Percentiles rank a stretch among this genome's conserved stretches.
These are phyloP conservation scores for Urostyla sp. DNA, from an alignment of 73 alveolate genomes.

Conservation along the genomic window DNA sequence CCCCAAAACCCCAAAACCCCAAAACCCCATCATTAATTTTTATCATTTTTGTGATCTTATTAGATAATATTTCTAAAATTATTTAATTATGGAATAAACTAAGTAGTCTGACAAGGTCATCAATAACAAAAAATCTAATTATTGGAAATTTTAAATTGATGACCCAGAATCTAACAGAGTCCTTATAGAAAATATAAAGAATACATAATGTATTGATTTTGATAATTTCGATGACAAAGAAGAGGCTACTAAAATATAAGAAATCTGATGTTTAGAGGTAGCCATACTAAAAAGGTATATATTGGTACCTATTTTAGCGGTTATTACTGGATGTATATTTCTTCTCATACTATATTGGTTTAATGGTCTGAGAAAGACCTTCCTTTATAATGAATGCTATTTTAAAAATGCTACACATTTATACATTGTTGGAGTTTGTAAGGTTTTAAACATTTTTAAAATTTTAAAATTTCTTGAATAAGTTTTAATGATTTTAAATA, in stretches of 20 bases:
- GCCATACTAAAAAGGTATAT: not conserved
- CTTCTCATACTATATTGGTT: slow-evolving; percentile 48
- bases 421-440: slow-evolving; percentile 1
- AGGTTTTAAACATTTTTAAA: not conserved
- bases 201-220: not conserved
- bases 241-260: slow-evolving; percentile 8
- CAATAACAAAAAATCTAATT: too few relatives aligned
- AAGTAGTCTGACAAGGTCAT: too few relatives aligned
- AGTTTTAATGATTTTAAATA: not conserved
- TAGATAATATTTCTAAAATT: too few relatives aligned
- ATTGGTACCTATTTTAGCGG: slow-evolving; percentile 13
- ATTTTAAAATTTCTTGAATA: too few relatives aligned
- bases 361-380: slow-evolving; percentile 10
- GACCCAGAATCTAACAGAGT: not conserved
- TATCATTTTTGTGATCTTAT: too few relatives aligned
- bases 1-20: too few relatives aligned
- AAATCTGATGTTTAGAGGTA: not conserved
- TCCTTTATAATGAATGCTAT: not conserved
- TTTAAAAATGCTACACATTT: slow-evolving; percentile 42
- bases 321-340: slow-evolving; percentile 14
- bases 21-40: too few relatives aligned
- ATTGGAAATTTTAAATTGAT: not conserved
- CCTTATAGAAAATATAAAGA: too few relatives aligned
- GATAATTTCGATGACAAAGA: slow-evolving; percentile 33
- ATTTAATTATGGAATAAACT: too few relatives aligned